These are phyloP conservation scores for Talaromyces sp. DNA, from an alignment of 2,329 filamentous ascomycete genomes.

Conservation along the genomic window DNA sequence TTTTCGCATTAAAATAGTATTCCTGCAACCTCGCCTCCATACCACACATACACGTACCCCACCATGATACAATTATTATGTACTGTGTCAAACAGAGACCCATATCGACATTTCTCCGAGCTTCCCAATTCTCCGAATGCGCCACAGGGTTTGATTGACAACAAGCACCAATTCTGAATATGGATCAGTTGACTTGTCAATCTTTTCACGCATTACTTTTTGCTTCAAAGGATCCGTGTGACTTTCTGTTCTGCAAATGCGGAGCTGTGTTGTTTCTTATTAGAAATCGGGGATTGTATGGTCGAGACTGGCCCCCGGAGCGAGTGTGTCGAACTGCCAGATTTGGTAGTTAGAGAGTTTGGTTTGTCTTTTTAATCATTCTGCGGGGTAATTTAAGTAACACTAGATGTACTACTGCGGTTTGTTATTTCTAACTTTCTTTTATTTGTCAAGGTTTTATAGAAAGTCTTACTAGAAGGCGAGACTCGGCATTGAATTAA, in stretches of 20 bases:
- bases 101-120: not conserved
- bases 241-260: not conserved
- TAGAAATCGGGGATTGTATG: not conserved
- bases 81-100: not conserved
- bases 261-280: not conserved
- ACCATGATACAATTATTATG: not conserved
- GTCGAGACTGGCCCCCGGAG: not conserved
- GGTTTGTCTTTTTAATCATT: too few species aligned
- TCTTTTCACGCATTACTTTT: too few species aligned
- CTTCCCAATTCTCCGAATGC: not conserved
- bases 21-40: not conserved
- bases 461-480: accelerated
- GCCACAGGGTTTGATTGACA: not conserved
- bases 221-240: not conserved
- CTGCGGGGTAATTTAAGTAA: not conserved
- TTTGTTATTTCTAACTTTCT: not conserved
- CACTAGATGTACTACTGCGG: not conserved
- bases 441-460: not conserved
- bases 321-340: not conserved
- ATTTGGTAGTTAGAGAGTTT: not conserved
- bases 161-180: not conserved
- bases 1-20: not conserved
- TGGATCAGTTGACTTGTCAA: not conserved
- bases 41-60: not conserved
- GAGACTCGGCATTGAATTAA: not conserved